Conservation (phyloP, 495 filamentous ascomycete species). For the Aspergillus sclerotioniger region DNA sequence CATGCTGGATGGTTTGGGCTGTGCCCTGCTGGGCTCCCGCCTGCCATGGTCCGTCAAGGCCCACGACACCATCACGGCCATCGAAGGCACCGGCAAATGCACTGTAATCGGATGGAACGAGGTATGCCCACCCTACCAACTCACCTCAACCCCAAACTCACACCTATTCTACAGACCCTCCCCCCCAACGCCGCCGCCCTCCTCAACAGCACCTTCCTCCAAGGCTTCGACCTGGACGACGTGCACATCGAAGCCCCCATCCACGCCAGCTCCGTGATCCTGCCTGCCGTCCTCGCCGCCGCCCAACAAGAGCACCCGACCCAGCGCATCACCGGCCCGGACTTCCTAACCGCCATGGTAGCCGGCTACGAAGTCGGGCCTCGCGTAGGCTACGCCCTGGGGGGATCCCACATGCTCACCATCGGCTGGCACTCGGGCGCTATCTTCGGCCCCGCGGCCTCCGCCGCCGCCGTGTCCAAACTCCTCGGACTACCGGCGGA, state of each 20-base stretch:
- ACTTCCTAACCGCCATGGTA: slow-evolving; percentile 29
- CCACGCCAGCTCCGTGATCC: slow-evolving; percentile 21
- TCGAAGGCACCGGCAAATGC: slow-evolving; percentile 32
- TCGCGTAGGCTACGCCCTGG: slow-evolving; percentile 31
- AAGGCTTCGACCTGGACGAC: slow-evolving; percentile 41
- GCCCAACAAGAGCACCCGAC: slow-evolving; percentile 19
- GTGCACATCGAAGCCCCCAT: slow-evolving; percentile 18
- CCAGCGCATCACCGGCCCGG: slow-evolving; percentile 10
- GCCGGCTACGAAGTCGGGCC: slow-evolving; percentile 40
- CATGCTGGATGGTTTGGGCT: slow-evolving; percentile 42
- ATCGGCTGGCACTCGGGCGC: slow-evolving; percentile 42
- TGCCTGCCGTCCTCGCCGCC: slow-evolving; percentile 36
- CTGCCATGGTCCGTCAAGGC: slow-evolving; percentile 40
- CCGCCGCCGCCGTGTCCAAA: slow-evolving; percentile 35
- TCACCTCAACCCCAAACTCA: neutral
- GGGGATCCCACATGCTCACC: slow-evolving; percentile 24
- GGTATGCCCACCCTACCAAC: slow-evolving; percentile 6
- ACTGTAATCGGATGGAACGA: slow-evolving; percentile 31
- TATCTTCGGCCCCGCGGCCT: slow-evolving; percentile 38
- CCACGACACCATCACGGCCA: slow-evolving; percentile 24
- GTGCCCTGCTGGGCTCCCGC: slow-evolving; percentile 39
- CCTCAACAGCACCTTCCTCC: slow-evolving; percentile 40
- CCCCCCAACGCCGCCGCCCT: slow-evolving; percentile 32
- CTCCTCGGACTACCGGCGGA: slow-evolving; percentile 30
- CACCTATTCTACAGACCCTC: slow-evolving; percentile 4